Conservation (phyloP, 1,284 basidiomycete genomes). For the Takashimella koratensis region DNA sequence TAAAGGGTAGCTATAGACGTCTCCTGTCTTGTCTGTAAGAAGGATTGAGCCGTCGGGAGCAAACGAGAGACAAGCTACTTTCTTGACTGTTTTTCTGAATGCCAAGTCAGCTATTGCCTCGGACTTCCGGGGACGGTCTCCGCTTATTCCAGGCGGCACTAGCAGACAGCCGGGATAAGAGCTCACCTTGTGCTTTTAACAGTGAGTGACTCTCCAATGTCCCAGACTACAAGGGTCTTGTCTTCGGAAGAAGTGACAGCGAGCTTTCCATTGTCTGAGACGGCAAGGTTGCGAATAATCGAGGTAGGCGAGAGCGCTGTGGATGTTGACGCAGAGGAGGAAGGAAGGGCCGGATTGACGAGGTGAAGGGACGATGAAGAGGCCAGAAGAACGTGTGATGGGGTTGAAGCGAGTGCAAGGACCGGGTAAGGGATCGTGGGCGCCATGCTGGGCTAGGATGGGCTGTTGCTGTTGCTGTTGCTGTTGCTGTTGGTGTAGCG, state of each 20-base stretch:
- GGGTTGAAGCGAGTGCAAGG: slow-evolving; percentile 12
- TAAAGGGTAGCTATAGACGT: slow-evolving; percentile 46
- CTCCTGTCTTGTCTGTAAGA: slow-evolving; percentile 45
- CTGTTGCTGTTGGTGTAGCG: no score
- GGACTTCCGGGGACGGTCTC: no score
- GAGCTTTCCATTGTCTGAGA: slow-evolving; percentile 54
- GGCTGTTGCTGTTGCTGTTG: no score
- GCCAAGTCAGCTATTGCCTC: no score
- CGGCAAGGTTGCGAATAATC: slow-evolving; percentile 60
- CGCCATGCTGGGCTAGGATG: slow-evolving; percentile 3
- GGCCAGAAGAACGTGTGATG: slow-evolving; percentile 6
- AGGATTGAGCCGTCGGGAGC: slow-evolving; percentile 25
- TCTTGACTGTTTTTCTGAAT: slow-evolving; percentile 17
- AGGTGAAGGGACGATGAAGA: slow-evolving; percentile 11
- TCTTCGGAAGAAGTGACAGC: slow-evolving; percentile 70
- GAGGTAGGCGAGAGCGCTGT: slow-evolving; percentile 5
- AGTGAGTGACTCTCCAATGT: slow-evolving; percentile 54
- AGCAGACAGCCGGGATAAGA: no score
- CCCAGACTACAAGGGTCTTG: slow-evolving; percentile 73
- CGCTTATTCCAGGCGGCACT: no score
- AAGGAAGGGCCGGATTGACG: slow-evolving; percentile 1
- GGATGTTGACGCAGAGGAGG: slow-evolving; percentile 10
- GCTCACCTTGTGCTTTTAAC: slow-evolving; percentile 62
- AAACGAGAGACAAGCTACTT: slow-evolving; percentile 24
- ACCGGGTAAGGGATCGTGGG: slow-evolving; percentile 10